Evolutionary conservation across 1,284 basidiomycete genomes (phyloP), one percentile per base, ranked within the genome.

Genomic region (Hypsizygus ulmarius): DNA sequence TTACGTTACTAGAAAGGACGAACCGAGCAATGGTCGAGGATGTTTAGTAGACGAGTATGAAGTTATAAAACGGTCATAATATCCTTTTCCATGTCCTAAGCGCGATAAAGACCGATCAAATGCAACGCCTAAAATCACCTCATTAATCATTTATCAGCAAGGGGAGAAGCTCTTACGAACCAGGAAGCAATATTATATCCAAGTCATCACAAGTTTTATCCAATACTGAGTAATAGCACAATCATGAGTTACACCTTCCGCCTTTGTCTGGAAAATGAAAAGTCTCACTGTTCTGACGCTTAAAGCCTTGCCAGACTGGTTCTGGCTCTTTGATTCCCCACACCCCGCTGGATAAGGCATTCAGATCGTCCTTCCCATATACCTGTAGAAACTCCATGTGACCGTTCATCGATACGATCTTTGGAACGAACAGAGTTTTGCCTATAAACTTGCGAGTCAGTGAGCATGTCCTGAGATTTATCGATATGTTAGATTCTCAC

Each of bases 41-140:
- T 67, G 65, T 19, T 68, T 66, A 47, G 59, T 59, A 11, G 68
- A 58, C 19, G 69, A 61, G 53, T 87, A 87, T 0, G 70, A 63
- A 7, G 79, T 67, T 36, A 90, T 72, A 65, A 87, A 90, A 16
- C 74, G 72, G 66, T 90, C 87, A 58, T 90, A 90, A 66, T 86
- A 89, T 5, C 88, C 87, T 64, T 87, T 90, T 32, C 87, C 87
- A 58, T 89, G 85, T 5, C 87, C 88, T 18, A 90, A 73, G 28
- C 87, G 81, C 45, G 80, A 80, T 49, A 84, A 63, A n/a, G 75
- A 74, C 40, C 67, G 70, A 66, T 90, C 87, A 57, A 90, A 90
- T n/a, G 84, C 87, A 43, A 90, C 77, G 28, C 84, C 87, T 87
- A 44, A 44, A 51, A 45, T 39, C 43, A 18, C 34, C 48, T 38